A percentile compares a stretch with the other conserved stretches of the same genome.
Evolutionary conservation across 441 rosid species (phyloP).

Genomic region (Jatropha multifida): DNA sequence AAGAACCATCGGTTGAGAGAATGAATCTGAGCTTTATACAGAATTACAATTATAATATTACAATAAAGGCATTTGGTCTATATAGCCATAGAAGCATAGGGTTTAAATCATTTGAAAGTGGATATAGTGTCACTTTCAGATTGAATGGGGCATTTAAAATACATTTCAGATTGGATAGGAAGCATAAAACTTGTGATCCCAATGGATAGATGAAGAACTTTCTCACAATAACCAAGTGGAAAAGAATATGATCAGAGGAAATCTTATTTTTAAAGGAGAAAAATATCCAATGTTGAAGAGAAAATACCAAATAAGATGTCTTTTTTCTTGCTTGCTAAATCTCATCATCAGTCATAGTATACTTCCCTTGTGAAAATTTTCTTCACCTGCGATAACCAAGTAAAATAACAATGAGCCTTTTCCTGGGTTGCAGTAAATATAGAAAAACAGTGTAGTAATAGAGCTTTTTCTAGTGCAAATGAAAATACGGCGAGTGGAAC

Average conservation of each 20-base stretch:
- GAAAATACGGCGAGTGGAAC: background rate
- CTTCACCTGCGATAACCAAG: slow-evolving; percentile 58
- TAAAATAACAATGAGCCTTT: slow-evolving; percentile 19
- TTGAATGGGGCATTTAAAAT: slow-evolving; percentile 6
- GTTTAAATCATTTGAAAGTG: background rate
- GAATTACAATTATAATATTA: background rate
- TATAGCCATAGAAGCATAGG: background rate
- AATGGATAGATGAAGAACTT: slow-evolving; percentile 5
- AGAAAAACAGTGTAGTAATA: background rate
- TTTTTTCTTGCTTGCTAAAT: slow-evolving; percentile 13
- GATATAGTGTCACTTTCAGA: background rate
- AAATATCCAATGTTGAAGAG: slow-evolving; percentile 6
- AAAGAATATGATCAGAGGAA: slow-evolving; percentile 20
- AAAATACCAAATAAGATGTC: background rate
- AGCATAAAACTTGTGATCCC: slow-evolving; percentile 12
- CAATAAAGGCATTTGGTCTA: background rate
- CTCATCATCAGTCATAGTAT: slow-evolving; percentile 43
- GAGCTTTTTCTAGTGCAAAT: background rate
- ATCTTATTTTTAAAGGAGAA: slow-evolving; percentile 17
- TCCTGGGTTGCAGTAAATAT: background rate
- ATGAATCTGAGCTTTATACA: background rate
- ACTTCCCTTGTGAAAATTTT: slow-evolving; percentile 60
- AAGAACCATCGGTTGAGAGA: background rate
- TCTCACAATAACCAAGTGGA: slow-evolving; percentile 14
- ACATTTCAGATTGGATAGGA: slow-evolving; percentile 15